Conservation (phyloP, 2,329 filamentous ascomycete genomes). For the Fusarium hainanense region DNA sequence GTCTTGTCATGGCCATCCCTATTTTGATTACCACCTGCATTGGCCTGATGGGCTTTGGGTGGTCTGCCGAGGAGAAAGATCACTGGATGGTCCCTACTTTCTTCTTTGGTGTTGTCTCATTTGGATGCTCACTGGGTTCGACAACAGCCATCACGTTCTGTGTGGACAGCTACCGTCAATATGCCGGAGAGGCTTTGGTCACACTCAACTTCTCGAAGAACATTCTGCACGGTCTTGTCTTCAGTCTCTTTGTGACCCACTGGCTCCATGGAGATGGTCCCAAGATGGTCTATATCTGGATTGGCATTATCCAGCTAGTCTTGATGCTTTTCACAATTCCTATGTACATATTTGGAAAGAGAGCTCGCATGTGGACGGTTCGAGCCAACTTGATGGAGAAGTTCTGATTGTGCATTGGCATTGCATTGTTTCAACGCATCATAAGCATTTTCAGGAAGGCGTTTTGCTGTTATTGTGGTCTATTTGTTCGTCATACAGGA, state of each 20-base stretch:
- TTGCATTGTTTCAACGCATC: slow-evolving; percentile 20
- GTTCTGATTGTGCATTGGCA: slow-evolving; percentile 51
- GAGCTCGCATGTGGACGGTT: slow-evolving; percentile 93
- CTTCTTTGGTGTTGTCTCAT: slow-evolving; percentile 92
- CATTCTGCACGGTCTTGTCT: slow-evolving; percentile 88
- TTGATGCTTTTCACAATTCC: slow-evolving; percentile 81
- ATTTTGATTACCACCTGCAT: slow-evolving; percentile 81
- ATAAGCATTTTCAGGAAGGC: neutral
- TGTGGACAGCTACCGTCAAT: slow-evolving; percentile 92
- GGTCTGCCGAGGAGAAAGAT: slow-evolving; percentile 81
- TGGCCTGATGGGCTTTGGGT: slow-evolving; percentile 96
- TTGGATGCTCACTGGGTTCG: slow-evolving; percentile 89
- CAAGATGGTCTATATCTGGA: slow-evolving; percentile 81
- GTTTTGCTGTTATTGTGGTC: neutral
- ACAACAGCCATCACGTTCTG: slow-evolving; percentile 95
- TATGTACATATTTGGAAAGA: slow-evolving; percentile 94
- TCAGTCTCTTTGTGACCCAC: slow-evolving; percentile 85
- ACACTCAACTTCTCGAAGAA: slow-evolving; percentile 97
- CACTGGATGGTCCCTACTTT: slow-evolving; percentile 91
- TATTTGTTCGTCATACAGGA: neutral
- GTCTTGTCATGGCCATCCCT: slow-evolving; percentile 86
- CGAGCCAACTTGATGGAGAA: slow-evolving; percentile 88
- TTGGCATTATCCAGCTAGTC: slow-evolving; percentile 87
- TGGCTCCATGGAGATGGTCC: slow-evolving; percentile 84
- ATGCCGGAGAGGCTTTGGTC: slow-evolving; percentile 92